Conservation (phyloP, 768 basidiomycete genomes). For the Tremella mesenterica region DNA sequence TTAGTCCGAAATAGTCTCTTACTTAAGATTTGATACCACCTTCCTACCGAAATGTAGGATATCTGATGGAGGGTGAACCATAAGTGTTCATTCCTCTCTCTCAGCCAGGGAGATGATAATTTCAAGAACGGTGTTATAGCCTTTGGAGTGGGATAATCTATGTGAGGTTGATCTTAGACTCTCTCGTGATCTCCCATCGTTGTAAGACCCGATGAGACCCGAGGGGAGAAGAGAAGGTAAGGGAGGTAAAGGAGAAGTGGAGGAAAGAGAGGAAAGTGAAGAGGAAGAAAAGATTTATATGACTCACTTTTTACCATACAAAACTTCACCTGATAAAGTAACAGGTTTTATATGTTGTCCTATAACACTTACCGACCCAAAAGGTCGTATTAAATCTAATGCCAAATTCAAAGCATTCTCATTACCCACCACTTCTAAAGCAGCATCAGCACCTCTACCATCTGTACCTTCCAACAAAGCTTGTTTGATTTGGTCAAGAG, state of each 20-base stretch:
- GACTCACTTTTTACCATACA: slow-evolving; percentile 42
- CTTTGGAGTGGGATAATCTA: no score
- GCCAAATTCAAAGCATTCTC: slow-evolving; percentile 33
- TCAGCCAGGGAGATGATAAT: no score
- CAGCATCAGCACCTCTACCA: slow-evolving; percentile 42
- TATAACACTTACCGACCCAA: slow-evolving; percentile 35
- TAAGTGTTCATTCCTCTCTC: no score
- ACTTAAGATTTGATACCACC: no score
- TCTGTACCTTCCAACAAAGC: slow-evolving; percentile 27
- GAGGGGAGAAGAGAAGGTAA: neutral
- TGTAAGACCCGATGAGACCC: no score
- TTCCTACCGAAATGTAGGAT: no score
- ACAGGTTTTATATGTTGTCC: slow-evolving; percentile 34
- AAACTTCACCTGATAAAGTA: slow-evolving; percentile 18
- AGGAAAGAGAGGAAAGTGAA: no score
- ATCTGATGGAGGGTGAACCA: no score
- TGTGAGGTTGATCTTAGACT: no score
- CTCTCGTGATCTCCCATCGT: no score
- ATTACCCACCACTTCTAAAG: slow-evolving; percentile 44
- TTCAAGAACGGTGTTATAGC: no score
- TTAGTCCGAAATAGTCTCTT: neutral
- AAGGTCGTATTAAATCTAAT: slow-evolving; percentile 39
- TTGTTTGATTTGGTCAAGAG: slow-evolving; percentile 13
- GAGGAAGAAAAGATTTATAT: neutral
- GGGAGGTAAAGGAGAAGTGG: neutral